phyloP scores from a whole-genome alignment of 345 rosid genomes.

The Hibiscus trionum region DNA sequence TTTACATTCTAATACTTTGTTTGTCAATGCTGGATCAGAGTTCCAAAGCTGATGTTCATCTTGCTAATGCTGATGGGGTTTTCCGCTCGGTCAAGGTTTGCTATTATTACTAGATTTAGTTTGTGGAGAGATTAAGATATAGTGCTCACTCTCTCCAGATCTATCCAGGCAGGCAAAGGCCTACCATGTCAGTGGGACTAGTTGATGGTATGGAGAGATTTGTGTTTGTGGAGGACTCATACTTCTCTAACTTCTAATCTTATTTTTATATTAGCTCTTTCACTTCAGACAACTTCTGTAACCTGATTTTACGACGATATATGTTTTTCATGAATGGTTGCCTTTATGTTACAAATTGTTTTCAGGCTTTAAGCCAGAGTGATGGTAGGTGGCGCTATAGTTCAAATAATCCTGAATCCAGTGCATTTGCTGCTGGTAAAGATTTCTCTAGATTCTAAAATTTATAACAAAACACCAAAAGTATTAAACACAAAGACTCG shows the following conservation, averaged over 20 bases:
- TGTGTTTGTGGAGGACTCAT: neutral
- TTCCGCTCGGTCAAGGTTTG: slow-evolving; percentile 84
- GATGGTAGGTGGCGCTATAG: slow-evolving; percentile 94
- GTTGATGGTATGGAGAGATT: slow-evolving; percentile 12
- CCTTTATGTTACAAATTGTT: slow-evolving; percentile 18
- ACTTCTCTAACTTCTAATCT: neutral
- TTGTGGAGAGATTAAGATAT: neutral
- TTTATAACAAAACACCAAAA: too few relatives aligned
- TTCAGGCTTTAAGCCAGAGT: slow-evolving; percentile 83
- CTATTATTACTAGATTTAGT: slow-evolving; percentile 13
- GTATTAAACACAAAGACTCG: too few relatives aligned
- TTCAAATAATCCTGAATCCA: slow-evolving; percentile 69
- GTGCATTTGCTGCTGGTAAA: slow-evolving; percentile 88
- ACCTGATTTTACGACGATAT: neutral
- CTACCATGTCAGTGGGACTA: slow-evolving; percentile 6
- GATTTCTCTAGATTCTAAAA: neutral
- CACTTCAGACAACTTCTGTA: neutral
- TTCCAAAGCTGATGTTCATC: slow-evolving; percentile 47
- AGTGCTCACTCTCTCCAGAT: neutral
- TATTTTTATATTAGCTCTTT: neutral
- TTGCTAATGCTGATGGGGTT: slow-evolving; percentile 61
- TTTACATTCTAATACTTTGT: slow-evolving; percentile 3
- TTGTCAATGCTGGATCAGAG: slow-evolving; percentile 49
- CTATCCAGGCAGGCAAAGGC: neutral
- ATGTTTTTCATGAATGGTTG: slow-evolving; percentile 3